Base-by-base conservation (phyloP, 495 filamentous ascomycete species). In the Penicillium soppii region DNA sequence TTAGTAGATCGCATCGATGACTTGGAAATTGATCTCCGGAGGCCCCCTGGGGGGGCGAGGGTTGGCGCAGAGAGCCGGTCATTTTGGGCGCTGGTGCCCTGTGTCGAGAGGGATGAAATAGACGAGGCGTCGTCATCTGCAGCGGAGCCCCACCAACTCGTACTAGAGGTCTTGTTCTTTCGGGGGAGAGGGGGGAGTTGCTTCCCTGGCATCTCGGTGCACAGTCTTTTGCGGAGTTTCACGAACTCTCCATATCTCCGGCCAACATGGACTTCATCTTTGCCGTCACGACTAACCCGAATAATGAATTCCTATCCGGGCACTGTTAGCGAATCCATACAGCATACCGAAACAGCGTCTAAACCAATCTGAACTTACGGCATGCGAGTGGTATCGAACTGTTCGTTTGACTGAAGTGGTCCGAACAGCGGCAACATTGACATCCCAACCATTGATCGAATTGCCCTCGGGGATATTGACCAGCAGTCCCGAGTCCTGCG, bases 401-500 rank as follows among this genome's bases (percentile, higher is more conserved):
- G 92, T 95, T 62, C 91, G 83, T 78, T 92, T 94, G 29, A 90
- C 75, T 17, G 80, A 83, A 4, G 81, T 87, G 2, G 88, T 86
- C 40, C 92, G 81, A 39, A 98, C 94, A 21, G 86, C 90, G 15
- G 91, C 92, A 45, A 98, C 87, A 72, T 98, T 98, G 52, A 97
- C 83, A 68, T 97, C 92, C 94, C 94, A 97, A 7, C 90, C 91
- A 70, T 98, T 89, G 41, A 95, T 87, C 47, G 85, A 83, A 70
- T 96, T 83, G 0, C 94, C 95, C 66, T 97, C 90, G 0, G 94
- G 95, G 57, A 90, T 75, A 41, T 92, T 92, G 17, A 88, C 78
- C 7, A 95, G 69, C 42, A 98, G 72, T 0, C 95, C 95, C 21
- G 89, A 86, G 33, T 96, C 90, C 59, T 95, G 91, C 10, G 94